phyloP scores from a whole-genome alignment of 306 rosid genomes.

The Citrullus amarus region DNA sequence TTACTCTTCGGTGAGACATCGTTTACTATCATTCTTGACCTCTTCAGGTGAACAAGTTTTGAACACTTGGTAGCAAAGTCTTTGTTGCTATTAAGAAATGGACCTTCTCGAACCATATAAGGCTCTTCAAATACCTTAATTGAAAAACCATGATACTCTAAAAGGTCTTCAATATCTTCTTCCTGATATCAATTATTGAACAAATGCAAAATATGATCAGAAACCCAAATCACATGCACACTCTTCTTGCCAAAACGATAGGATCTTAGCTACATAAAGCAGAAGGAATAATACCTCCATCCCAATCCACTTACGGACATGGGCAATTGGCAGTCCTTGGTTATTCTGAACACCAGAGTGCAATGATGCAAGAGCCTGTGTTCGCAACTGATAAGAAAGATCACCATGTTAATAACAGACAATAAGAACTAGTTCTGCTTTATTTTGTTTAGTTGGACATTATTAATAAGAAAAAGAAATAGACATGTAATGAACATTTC shows the following conservation, averaged over 20 bases:
- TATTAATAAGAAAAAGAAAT: neutral
- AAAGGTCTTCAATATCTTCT: constrained; percentile 60
- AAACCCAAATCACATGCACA: too few relatives aligned
- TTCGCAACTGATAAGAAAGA: constrained; percentile 55
- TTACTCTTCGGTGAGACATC: constrained; percentile 44
- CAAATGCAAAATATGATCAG: neutral
- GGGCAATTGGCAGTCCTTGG: constrained; percentile 79
- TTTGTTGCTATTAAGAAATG: constrained; percentile 52
- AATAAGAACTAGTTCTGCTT: neutral
- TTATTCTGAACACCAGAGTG: constrained; percentile 83
- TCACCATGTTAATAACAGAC: neutral
- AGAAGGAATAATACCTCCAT: constrained; percentile 64
- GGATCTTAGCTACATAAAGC: constrained; percentile 12
- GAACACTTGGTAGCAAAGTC: constrained; percentile 86
- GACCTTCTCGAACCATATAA: constrained; percentile 82
- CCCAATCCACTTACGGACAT: constrained; percentile 75
- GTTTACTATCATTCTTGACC: constrained; percentile 41
- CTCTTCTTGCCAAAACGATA: neutral
- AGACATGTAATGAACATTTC: neutral
- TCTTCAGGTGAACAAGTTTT: constrained; percentile 62
- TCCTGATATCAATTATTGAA: constrained; percentile 36
- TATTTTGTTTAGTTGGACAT: neutral
- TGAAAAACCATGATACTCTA: constrained; percentile 70
- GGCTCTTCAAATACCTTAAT: constrained; percentile 66
- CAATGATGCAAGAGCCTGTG: constrained; percentile 93